These are phyloP conservation scores for Hypoxylon lenormandii DNA, from an alignment of 495 filamentous ascomycete species.

Conservation along the genomic window DNA sequence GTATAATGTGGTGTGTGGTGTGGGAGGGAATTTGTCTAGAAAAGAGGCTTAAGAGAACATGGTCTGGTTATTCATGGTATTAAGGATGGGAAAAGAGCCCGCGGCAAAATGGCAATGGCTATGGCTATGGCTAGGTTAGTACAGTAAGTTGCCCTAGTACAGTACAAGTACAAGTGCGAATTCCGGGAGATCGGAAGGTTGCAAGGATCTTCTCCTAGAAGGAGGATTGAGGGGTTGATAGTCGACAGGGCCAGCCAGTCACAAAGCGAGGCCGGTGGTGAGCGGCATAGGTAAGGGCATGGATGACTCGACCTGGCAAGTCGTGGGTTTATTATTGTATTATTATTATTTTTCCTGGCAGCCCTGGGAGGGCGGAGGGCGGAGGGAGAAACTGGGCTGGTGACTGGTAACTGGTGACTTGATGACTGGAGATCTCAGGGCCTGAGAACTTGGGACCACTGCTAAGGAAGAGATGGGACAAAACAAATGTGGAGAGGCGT, in stretches of 20 bases:
- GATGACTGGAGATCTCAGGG: too few species aligned
- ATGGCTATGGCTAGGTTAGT: constrained; percentile 4
- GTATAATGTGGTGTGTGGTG: constrained; percentile 10
- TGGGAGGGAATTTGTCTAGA: constrained; percentile 31
- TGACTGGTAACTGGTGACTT: too few species aligned
- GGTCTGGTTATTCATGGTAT: constrained; percentile 20
- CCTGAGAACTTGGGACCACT: too few species aligned
- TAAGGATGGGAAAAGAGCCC: constrained; percentile 42
- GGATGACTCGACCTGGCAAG: constrained; percentile 39
- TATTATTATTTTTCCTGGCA: too few species aligned
- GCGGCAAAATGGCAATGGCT: constrained; percentile 50
- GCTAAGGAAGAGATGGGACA: constrained; percentile 1
- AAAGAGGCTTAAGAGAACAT: constrained; percentile 25
- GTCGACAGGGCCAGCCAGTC: constrained; percentile 46
- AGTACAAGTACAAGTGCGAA: constrained; percentile 39
- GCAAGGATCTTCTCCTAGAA: constrained; percentile 40
- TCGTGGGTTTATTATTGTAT: neutral
- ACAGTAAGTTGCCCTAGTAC: constrained; percentile 43
- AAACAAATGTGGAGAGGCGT: neutral
- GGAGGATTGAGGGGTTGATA: constrained; percentile 44
- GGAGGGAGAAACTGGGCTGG: neutral
- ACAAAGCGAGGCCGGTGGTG: constrained; percentile 21
- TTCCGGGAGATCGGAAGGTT: constrained; percentile 53
- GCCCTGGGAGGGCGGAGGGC: neutral
- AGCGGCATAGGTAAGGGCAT: constrained; percentile 15